phyloP scores from a whole-genome alignment of 176 grass and related monocot genomes.

The Avena insularis region DNA sequence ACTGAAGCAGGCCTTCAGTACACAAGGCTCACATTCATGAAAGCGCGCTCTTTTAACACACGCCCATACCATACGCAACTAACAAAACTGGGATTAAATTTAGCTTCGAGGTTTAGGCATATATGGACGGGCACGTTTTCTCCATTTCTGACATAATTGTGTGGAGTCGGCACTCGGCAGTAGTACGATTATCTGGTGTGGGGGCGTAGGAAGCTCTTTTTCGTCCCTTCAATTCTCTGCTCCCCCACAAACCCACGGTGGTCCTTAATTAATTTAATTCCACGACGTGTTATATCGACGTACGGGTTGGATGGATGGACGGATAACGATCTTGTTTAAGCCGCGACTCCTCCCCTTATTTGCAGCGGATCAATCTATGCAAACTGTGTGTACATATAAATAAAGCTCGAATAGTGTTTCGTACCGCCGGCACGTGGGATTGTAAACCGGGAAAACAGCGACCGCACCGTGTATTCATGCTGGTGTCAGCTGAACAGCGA shows the following conservation, averaged over 20 bases:
- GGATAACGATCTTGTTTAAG: neutral
- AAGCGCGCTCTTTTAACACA: neutral
- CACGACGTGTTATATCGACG: neutral
- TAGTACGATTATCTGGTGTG: constrained; percentile 18
- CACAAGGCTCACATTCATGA: neutral
- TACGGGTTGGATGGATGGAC: neutral
- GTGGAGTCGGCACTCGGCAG: constrained; percentile 18
- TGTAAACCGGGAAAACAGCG: neutral
- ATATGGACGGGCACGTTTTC: neutral
- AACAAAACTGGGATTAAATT: neutral
- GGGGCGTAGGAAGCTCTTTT: constrained; percentile 33
- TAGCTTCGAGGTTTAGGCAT: neutral
- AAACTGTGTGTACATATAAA: neutral
- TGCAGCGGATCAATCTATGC: neutral
- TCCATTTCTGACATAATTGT: neutral
- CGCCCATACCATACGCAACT: neutral
- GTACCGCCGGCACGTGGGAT: constrained; percentile 25
- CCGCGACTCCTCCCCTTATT: constrained; percentile 15
- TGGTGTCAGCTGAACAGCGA: neutral
- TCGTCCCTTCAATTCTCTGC: constrained; percentile 31
- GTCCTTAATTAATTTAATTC: constrained; percentile 17
- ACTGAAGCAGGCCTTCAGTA: too few relatives aligned
- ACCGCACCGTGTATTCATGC: neutral
- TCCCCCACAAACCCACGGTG: constrained; percentile 4
- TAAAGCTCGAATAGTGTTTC: neutral